Percentiles rank a stretch among this genome's conserved stretches.
These are phyloP conservation scores for Acarospora socialis DNA, from an alignment of 2,329 filamentous ascomycete species.

Conservation along the genomic window DNA sequence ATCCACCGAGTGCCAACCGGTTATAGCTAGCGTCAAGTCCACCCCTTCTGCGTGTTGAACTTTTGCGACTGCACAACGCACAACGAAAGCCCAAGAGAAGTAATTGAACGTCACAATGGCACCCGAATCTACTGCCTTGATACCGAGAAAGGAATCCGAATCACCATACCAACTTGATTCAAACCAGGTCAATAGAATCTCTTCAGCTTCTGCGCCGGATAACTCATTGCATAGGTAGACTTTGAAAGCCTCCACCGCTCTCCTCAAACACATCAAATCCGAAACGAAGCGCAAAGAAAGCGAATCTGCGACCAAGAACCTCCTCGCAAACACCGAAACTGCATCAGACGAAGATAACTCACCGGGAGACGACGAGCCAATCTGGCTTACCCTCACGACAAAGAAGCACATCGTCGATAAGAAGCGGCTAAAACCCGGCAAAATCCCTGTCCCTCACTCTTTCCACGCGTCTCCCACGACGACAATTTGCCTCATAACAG, in stretches of 20 bases:
- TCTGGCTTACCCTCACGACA: constrained; percentile 49
- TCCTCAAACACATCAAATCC: constrained; percentile 43
- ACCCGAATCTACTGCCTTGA: constrained; percentile 25
- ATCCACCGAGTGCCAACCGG: too few relatives aligned
- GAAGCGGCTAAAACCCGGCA: constrained; percentile 66
- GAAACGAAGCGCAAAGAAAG: constrained; percentile 34
- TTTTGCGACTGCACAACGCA: too few relatives aligned
- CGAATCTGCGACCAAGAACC: constrained; percentile 36
- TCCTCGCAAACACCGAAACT: constrained; percentile 35
- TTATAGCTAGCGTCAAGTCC: too few relatives aligned
- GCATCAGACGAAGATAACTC: constrained; percentile 32
- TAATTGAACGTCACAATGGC: too few relatives aligned
- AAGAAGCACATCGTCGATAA: constrained; percentile 59
- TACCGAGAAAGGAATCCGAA: constrained; percentile 26
- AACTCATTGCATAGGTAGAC: constrained; percentile 28
- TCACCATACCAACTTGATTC: constrained; percentile 35
- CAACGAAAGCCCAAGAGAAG: not conserved
- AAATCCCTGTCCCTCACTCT: constrained; percentile 64
- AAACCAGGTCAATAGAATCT: constrained; percentile 26
- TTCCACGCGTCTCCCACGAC: constrained; percentile 48
- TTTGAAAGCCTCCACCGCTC: constrained; percentile 43
- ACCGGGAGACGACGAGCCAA: constrained; percentile 34
- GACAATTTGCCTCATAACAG: constrained; percentile 75
- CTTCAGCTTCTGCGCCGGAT: constrained; percentile 5
- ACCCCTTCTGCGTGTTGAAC: too few relatives aligned